Percentiles rank a stretch among this genome's conserved stretches.
These are phyloP conservation scores for Lentinula lateritia DNA, from an alignment of 768 basidiomycete genomes.

Conservation along the genomic window DNA sequence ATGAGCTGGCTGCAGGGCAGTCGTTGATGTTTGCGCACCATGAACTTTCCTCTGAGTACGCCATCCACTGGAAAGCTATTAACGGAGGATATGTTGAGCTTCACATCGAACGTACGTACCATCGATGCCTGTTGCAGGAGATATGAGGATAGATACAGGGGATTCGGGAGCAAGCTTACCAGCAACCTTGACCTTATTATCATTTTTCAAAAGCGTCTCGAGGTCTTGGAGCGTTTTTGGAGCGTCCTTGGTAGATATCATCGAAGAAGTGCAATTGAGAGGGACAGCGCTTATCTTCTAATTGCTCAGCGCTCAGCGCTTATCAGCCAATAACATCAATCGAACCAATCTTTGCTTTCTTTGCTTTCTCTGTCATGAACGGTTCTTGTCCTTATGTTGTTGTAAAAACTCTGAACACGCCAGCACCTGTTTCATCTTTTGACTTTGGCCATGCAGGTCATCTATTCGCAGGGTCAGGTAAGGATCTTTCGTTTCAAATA, in stretches of 20 bases:
- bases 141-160: not conserved
- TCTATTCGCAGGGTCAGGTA: conserved; percentile 63
- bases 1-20: not conserved
- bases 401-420: conserved; percentile 28
- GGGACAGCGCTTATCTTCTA: not conserved
- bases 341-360: not conserved
- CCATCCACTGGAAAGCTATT: conserved; percentile 66
- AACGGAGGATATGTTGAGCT: not conserved
- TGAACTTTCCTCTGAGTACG: conserved; percentile 90
- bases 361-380: not conserved
- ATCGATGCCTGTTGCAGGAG: conserved; percentile 46
- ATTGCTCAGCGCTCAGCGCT: too few species aligned
- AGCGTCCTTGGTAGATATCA: not conserved
- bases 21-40: conserved; percentile 39
- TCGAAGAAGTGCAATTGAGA: too few species aligned
- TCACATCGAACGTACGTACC: conserved; percentile 38
- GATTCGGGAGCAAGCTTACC: conserved; percentile 40
- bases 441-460: conserved; percentile 41
- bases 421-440: conserved; percentile 50
- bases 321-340: too few species aligned
- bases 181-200: conserved; percentile 90
- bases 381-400: not conserved
- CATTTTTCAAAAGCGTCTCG: conserved; percentile 42
- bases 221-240: conserved; percentile 46
- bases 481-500: not conserved